Conservation (phyloP, 2,329 filamentous ascomycete species). For the Tolypocladium capitatum region DNA sequence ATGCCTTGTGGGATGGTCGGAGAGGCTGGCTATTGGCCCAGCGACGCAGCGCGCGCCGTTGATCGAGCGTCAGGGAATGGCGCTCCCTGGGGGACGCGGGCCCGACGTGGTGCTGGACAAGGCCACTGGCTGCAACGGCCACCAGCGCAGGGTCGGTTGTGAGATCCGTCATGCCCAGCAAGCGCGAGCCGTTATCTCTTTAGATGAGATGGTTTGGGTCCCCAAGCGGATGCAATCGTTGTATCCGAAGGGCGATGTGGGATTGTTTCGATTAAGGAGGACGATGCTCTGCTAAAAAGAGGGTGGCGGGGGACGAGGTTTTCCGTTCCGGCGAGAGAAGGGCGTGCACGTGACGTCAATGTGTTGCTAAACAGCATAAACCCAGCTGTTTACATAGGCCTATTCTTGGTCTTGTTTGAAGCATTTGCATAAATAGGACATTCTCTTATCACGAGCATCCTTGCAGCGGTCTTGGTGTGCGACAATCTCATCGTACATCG, state of each 20-base stretch:
- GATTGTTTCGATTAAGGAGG: conserved; percentile 24
- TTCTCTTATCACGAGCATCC: too few relatives aligned
- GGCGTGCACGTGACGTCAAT: not conserved
- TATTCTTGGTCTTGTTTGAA: not conserved
- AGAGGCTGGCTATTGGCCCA: conserved; percentile 45
- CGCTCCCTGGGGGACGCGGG: conserved; percentile 29
- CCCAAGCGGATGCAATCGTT: conserved; percentile 21
- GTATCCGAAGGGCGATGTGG: conserved; percentile 22
- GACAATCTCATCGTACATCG: not conserved
- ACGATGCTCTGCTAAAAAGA: conserved; percentile 14
- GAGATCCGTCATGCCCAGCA: conserved; percentile 21
- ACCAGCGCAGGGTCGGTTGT: conserved; percentile 25
- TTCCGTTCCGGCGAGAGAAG: not conserved
- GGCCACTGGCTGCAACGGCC: conserved; percentile 16
- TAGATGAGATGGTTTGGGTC: conserved; percentile 16
- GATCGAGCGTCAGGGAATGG: conserved; percentile 47
- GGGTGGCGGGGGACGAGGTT: conserved; percentile 12
- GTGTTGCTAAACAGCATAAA: not conserved
- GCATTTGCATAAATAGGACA: not conserved
- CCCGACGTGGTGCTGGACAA: conserved; percentile 8
- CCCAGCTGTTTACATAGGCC: not conserved
- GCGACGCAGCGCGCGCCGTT: conserved; percentile 44
- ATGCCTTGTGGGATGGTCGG: conserved; percentile 46
- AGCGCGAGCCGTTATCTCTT: conserved; percentile 11
- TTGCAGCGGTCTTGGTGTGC: not conserved